A percentile compares a stretch with the other conserved stretches of the same genome.
Evolutionary conservation across 495 filamentous ascomycete species (phyloP).

Genomic region (Polyplosphaeria fusca): DNA sequence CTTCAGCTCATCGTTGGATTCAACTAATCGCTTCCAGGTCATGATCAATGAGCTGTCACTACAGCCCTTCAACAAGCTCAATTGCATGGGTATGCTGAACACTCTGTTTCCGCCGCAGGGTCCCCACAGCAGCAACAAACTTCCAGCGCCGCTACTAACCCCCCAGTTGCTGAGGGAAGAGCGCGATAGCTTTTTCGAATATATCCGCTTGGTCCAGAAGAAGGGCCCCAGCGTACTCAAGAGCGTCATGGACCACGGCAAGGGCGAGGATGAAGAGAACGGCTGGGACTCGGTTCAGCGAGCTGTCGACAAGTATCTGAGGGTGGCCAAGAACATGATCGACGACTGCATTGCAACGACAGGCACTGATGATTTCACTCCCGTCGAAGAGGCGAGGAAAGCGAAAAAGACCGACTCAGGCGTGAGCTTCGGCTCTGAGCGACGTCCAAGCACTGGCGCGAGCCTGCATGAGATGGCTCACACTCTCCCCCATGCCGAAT

Average conservation of each 20-base stretch:
- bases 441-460: constrained; percentile 22
- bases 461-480: constrained; percentile 23
- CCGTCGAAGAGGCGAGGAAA: constrained; percentile 40
- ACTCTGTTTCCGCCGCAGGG: constrained; percentile 63
- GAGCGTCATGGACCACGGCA: constrained; percentile 54
- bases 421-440: constrained; percentile 54
- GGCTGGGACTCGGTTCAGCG: constrained; percentile 58
- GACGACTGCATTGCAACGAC: constrained; percentile 55
- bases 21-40: constrained; percentile 47
- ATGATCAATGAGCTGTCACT: constrained; percentile 69
- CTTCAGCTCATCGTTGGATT: background rate
- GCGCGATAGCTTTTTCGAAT: constrained; percentile 64
- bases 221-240: constrained; percentile 56
- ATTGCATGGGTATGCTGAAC: constrained; percentile 73
- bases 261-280: constrained; percentile 49
- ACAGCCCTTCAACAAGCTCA: constrained; percentile 62
- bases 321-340: constrained; percentile 57
- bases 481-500: constrained; percentile 23
- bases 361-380: constrained; percentile 47
- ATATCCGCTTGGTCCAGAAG: constrained; percentile 59
- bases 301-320: constrained; percentile 59
- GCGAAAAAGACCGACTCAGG: constrained; percentile 62
- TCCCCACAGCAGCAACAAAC: constrained; percentile 33
- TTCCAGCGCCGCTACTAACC: constrained; percentile 56
- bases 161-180: constrained; percentile 54